Evolutionary conservation across 352 stramenopile species (phyloP), one percentile per base, ranked within the genome.

Genomic region (Phytophthora sp.): DNA sequence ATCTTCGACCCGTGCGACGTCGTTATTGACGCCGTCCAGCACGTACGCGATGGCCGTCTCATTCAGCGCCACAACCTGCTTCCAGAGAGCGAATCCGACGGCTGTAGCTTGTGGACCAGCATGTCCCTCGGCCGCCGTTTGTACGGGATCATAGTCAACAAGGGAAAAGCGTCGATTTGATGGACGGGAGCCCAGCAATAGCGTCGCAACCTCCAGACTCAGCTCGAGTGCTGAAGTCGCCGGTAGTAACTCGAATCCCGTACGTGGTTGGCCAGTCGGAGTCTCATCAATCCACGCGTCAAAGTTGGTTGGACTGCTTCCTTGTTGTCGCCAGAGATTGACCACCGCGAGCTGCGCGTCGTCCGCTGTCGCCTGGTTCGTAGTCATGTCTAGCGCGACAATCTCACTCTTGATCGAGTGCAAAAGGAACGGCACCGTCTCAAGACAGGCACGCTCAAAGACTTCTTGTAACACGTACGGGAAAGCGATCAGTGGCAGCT

Each of bases 51-150:
- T 90, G 7, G 85, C 79, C 0, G 68, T 71, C 57, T 86, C 76
- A 23, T 93, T 79, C 46, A 91, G 73, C 4, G 76, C 76, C 36
- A 93, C 82, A 23, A 91, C 76, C 49, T 88, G 77, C 23, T 91
- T 91, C 85, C 85, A 93, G 42, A 93, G 88, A 20, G 66, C 82
- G 52, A 93, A 93, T 2, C 82, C 85, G 1, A 71, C 62, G 0
- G 79, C 77, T 1, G 80, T 89, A 4, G 63, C 50, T 35, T 62
- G 26, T 16, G 66, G 54, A 0, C 46, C 54, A 29, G 38, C 23
- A 4, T 66, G 41, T 27, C 53, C 66, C 15, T 74, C 54, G 27
- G 60, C 54, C 26, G 61, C 68, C 1, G 69, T 71, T 27, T 57
- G 58, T 23, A 27, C 20, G 1, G 69, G 20, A 16, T 90, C 74